Base-by-base conservation (phyloP, 2,329 filamentous ascomycete species). In the Geosmithia flava region DNA sequence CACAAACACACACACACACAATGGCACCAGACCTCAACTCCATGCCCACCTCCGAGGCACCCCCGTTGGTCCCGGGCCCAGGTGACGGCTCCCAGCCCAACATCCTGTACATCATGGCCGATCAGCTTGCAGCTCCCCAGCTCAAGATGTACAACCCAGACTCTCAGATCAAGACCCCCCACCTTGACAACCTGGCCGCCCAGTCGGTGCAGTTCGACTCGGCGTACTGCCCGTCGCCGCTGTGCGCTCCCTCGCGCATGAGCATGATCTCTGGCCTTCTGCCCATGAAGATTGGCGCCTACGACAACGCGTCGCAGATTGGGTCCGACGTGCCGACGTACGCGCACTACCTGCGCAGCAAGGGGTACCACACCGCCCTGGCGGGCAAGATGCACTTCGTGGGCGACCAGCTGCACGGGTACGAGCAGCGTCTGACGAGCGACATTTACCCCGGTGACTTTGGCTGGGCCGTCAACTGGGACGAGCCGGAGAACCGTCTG, bases 351-450 rank as follows among this genome's bases (percentile, higher is more conserved):
- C 72, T 96, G 48, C 85, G 90, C 46, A 75, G 79, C 42, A 81
- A 83, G 58, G 88, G 87, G 47, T 96, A 96, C 60, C 87, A 95
- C 67, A 95, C 90, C 13, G 86, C 85, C 6, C 72, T 96, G 56
- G 88, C 90, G 5, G 90, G 90, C 53, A 96, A 96, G 75, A 96
- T 96, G 90, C 90, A 96, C 68, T 96, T 96, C 62, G 85, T 94
- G 48, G 90, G 90, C 33, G 90, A 96, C 62, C 90, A 96, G 68
- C 74, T 96, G 51, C 90, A 96, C 62, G 90, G 90, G 29, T 96
- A 95, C 59, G 90, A 96, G 70, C 85, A 87, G 59, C 81, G 90
- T 49, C 74, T 96, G 58, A 96, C 90, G n/a, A 87, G 84, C 55
- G 90, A 96, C 64, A 95, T 96, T 61, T 96, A 96, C 65, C 90